These are phyloP conservation scores for Umbelopsis ramanniana DNA, from an alignment of 192 early-diverging fungal genomes.

Conservation along the genomic window DNA sequence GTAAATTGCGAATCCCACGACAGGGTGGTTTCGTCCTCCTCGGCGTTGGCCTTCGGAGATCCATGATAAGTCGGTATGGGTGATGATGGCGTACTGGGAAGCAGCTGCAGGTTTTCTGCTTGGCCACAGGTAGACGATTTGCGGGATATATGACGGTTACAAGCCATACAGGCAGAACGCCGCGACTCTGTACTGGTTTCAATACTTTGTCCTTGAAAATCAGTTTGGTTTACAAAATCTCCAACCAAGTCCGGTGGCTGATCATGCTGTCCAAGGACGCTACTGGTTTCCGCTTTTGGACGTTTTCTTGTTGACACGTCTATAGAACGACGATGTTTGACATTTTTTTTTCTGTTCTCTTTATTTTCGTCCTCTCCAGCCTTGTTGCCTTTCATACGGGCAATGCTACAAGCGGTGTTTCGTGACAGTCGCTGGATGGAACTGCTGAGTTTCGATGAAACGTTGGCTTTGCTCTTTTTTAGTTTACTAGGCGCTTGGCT, in stretches of 20 bases:
- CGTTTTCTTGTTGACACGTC: not conserved
- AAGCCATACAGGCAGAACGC: conserved; percentile 19
- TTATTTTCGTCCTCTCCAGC: not conserved
- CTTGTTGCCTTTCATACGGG: not conserved
- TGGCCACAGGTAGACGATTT: not conserved
- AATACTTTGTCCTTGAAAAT: not conserved
- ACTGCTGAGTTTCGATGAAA: not conserved
- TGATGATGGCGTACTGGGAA: conserved; percentile 1
- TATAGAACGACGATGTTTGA: not conserved
- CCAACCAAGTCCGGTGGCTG: conserved; percentile 9
- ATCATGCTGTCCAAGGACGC: conserved; percentile 7
- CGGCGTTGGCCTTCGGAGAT: not conserved
- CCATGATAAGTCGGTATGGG: conserved; percentile 4
- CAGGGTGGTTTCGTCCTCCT: not conserved
- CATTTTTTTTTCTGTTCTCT: not conserved
- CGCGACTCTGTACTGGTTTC: not conserved
- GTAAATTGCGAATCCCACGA: conserved; percentile 30
- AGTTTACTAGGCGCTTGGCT: not conserved
- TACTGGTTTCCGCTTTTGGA: conserved; percentile 16
- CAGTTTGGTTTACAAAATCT: conserved; percentile 20
- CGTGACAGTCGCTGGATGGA: conserved; percentile 5
- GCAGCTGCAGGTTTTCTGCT: not conserved
- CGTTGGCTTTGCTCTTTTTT: not conserved
- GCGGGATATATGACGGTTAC: conserved; percentile 3
- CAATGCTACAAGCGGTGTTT: not conserved